Evolutionary conservation across 2,329 filamentous ascomycete genomes (phyloP).

Genomic region (Lasiodiplodia sp.): DNA sequence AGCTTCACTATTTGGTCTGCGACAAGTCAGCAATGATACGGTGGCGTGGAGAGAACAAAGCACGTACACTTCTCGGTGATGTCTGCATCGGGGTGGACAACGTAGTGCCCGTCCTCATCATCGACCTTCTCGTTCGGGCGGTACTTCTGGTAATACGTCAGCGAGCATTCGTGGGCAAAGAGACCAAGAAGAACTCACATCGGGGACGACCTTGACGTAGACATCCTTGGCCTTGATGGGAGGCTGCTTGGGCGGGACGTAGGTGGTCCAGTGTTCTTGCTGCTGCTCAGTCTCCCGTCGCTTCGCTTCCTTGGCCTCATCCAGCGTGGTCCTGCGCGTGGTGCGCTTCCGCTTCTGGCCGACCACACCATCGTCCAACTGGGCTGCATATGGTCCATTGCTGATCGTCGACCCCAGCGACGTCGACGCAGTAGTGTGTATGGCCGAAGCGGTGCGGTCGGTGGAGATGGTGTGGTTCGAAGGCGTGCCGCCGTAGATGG

Average conservation of each 20-base stretch:
- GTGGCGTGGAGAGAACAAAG: conserved; percentile 7
- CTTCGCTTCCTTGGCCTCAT: conserved; percentile 72
- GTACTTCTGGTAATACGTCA: conserved; percentile 48
- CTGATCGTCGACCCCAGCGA: conserved; percentile 75
- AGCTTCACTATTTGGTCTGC: conserved; percentile 87
- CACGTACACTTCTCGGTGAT: conserved; percentile 87
- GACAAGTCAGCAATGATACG: conserved; percentile 33
- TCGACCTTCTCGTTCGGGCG: conserved; percentile 76
- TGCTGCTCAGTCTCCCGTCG: conserved; percentile 73
- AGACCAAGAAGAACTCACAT: conserved; percentile 56
- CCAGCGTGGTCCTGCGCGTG: conserved; percentile 79
- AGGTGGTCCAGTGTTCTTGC: conserved; percentile 76
- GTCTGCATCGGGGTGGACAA: conserved; percentile 85
- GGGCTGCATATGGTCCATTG: conserved; percentile 66
- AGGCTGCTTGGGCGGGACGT: conserved; percentile 85
- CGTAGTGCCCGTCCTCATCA: conserved; percentile 96
- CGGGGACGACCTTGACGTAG: conserved; percentile 64
- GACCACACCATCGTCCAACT: conserved; percentile 66
- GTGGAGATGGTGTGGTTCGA: conserved; percentile 79
- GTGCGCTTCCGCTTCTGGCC: conserved; percentile 89
- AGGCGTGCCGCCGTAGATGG: conserved; percentile 70
- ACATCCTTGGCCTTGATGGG: conserved; percentile 82
- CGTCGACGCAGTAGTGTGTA: conserved; percentile 88
- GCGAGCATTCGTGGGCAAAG: conserved; percentile 8
- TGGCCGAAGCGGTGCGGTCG: conserved; percentile 79